Evolutionary conservation across 2,329 filamentous ascomycete genomes (phyloP).

Genomic region (Calonectria ilicicola): DNA sequence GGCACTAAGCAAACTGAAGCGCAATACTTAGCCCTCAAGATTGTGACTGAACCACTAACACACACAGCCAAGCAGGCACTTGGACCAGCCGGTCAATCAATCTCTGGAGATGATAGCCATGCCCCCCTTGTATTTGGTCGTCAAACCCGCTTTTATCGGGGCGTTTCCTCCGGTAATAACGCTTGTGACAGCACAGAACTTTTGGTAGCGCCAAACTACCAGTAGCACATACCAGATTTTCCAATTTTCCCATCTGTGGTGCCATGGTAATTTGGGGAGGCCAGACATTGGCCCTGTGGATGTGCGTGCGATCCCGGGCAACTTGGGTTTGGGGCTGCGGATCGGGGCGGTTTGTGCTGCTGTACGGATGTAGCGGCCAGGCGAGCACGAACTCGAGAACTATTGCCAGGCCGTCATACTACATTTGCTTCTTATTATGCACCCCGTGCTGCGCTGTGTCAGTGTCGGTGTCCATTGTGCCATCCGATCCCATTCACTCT

Average conservation of each 20-base stretch:
- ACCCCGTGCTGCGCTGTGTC: slow-evolving; percentile 6
- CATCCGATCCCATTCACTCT: slow-evolving; percentile 9
- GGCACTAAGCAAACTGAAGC: neutral
- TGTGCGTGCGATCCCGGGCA: neutral
- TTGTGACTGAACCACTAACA: neutral
- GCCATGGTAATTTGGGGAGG: slow-evolving; percentile 4
- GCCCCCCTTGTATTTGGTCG: slow-evolving; percentile 2
- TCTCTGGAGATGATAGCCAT: neutral
- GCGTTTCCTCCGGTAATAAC: slow-evolving; percentile 29
- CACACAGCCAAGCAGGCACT: neutral
- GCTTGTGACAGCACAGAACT: neutral
- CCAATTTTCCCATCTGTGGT: slow-evolving; percentile 10
- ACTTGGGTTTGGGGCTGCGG: neutral
- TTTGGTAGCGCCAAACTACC: neutral
- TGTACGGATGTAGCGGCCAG: neutral
- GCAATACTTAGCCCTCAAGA: neutral
- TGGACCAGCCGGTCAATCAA: neutral
- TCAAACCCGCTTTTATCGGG: slow-evolving; percentile 38
- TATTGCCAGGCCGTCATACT: neutral
- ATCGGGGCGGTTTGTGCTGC: neutral
- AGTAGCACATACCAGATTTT: slow-evolving; percentile 3
- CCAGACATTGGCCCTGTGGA: neutral
- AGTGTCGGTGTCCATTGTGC: slow-evolving; percentile 12
- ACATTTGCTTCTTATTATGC: neutral
- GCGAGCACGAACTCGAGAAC: neutral